Base-by-base conservation (phyloP, 1,284 basidiomycete genomes). In the Fomitiporia mediterranea region DNA sequence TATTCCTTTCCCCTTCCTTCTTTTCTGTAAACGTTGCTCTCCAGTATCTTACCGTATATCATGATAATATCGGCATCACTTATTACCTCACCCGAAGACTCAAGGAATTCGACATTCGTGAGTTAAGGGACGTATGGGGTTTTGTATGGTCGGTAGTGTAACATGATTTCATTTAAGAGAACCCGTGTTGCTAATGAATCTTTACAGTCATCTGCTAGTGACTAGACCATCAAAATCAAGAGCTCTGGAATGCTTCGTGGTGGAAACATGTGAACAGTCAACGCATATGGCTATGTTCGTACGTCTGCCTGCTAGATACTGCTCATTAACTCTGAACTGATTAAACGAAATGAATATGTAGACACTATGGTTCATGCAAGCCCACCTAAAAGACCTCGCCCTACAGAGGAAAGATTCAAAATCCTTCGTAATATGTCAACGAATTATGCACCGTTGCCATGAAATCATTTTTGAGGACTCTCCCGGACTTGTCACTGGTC, bases 361-460 rank as follows among this genome's bases (percentile, higher is more conserved):
- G 94, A 97, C 95, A 0, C 75, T 98, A 51, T 98, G 94, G 94
- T 97, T 94, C 71, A 94, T 98, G 87, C 95, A 98, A 81, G 90
- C 94, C 21, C 84, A 90, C 28, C 76, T 98, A n/a, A 84, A 82
- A 60, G 95, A 98, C 70, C 76, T 97, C n/a, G 81, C 89, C 0
- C 68, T 73, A 3, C 74, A 76, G 11, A 76, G 77, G 39, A 78
- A 83, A 43, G 81, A 85, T 58, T 86, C 94, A 1, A 81, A 79
- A 25, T 89, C 94, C 0, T 98, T 99, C 71, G 75, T 83, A 57
- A 89, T 97, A 61, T 99, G 97, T 72, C 93, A 95, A 71, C 83
- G 97, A 58, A 84, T 95, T 49, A 78, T 98, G 61, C 93, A 94
- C 68, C 83, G 84, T 69, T 97, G 95, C 68, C 96, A 99, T 73